Evolutionary conservation across 75 land plant genomes (phyloP), one percentile per base, ranked within the genome.

Genomic region (Selaginella moellendorffii): DNA sequence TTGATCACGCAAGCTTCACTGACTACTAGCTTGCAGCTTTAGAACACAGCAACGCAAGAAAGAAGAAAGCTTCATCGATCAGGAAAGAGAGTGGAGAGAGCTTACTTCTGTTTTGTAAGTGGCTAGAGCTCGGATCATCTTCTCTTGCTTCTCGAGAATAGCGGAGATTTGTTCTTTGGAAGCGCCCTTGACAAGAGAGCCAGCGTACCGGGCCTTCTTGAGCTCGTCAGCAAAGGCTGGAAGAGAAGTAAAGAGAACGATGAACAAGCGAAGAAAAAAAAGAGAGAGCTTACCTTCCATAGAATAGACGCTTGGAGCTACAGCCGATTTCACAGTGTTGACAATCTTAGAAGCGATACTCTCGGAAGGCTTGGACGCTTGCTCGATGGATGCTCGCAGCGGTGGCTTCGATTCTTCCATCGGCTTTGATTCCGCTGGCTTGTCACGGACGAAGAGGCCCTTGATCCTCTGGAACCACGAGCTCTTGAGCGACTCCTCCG

Each of bases 191-290:
- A 77, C 80, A 10, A 87, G 53, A 28, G 69, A 28, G 25, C 97
- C 97, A 54, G 75, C 9, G 26, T 61, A 75, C 24, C 85, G 78
- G 1, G 97, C 97, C 51, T 71, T 81, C 67, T 76, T 77, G 69
- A 90, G 62, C 63, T 82, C 80, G 61, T 90, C 86, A 9, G 97
- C 93, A 72, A 75, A 87, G 1, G 62, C 92, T 90, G 19, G 1
- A 56, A n/a, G n/a, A n/a, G 10, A 36, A 5, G 46, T 36, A 36
- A 5, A 36, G 14, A 5, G 5, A 36, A 36, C 5, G 46, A 14
- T 14, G 14, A 5, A 5, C 5, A 36, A 36, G 14, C 14, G 14
- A 36, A 36, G 14, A 36, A 36, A 5, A 36, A 5, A 36, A 5
- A 36, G 10, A 14, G 14, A 36, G 14, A 5, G 14, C 46, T 36